These are phyloP conservation scores for Linderniella brevidens DNA, from an alignment of 257 asterid species.

Conservation along the genomic window DNA sequence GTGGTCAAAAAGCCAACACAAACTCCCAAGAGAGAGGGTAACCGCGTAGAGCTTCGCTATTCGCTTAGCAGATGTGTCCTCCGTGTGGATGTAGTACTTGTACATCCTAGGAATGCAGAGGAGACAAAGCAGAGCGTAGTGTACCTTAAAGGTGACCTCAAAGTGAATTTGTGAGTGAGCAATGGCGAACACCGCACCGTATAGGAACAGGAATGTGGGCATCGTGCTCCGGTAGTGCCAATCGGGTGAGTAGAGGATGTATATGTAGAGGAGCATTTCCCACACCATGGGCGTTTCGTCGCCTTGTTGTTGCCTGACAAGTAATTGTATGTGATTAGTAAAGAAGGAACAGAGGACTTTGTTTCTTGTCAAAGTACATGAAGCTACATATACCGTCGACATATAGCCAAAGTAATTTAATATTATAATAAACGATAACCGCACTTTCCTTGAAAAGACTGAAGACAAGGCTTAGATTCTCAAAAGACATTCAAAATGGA, in stretches of 20 bases:
- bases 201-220: slow-evolving; percentile 87
- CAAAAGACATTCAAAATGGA: background rate
- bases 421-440: no score
- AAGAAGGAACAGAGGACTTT: background rate
- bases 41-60: slow-evolving; percentile 48
- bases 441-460: no score
- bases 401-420: no score
- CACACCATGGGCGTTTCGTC: slow-evolving; percentile 99
- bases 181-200: slow-evolving; percentile 62
- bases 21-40: slow-evolving; percentile 38
- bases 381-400: background rate
- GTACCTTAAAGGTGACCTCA: slow-evolving; percentile 56
- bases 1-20: slow-evolving; percentile 72
- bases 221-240: slow-evolving; percentile 95
- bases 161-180: slow-evolving; percentile 65
- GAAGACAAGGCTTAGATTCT: background rate
- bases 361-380: background rate
- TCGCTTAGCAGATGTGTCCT: slow-evolving; percentile 59
- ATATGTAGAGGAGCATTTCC: slow-evolving; percentile 96
- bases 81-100: slow-evolving; percentile 71
- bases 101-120: slow-evolving; percentile 91
- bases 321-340: slow-evolving; percentile 2
- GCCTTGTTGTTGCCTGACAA: slow-evolving; percentile 72
- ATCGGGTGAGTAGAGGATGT: slow-evolving; percentile 93
- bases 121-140: slow-evolving; percentile 75